Evolutionary conservation across 1,284 basidiomycete species (phyloP).

Genomic region (Neotropicomus parvogracilis): DNA sequence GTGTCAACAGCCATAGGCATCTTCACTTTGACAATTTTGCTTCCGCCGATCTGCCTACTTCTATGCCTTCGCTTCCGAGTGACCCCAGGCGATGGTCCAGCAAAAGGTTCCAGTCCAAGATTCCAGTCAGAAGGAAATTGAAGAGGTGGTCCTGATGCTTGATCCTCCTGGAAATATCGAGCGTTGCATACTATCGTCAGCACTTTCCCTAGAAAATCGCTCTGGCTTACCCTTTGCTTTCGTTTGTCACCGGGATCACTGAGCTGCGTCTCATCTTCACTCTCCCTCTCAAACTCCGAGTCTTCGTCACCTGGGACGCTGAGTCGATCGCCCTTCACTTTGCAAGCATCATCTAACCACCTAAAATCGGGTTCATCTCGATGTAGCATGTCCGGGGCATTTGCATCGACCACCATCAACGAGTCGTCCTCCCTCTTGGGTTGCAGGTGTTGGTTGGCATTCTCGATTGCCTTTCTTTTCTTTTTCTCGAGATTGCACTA

Average conservation of each 20-base stretch:
- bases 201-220: background rate
- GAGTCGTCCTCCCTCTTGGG: slow-evolving; percentile 29
- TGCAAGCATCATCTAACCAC: slow-evolving; percentile 32
- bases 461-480: slow-evolving; percentile 29
- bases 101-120: slow-evolving; percentile 12
- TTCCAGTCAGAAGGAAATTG: slow-evolving; percentile 28
- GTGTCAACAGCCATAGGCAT: background rate
- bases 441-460: slow-evolving; percentile 3
- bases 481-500: slow-evolving; percentile 27
- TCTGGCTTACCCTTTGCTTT: slow-evolving; percentile 13
- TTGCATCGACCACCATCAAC: slow-evolving; percentile 28
- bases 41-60: slow-evolving; percentile 12
- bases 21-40: slow-evolving; percentile 29
- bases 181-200: background rate
- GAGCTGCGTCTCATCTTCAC: slow-evolving; percentile 18
- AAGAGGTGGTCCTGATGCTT: slow-evolving; percentile 4
- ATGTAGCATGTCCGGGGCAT: slow-evolving; percentile 24
- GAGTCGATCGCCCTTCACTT: slow-evolving; percentile 28
- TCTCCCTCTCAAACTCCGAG: slow-evolving; percentile 15
- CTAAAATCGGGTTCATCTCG: slow-evolving; percentile 16
- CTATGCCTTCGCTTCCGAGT: slow-evolving; percentile 13
- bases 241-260: background rate
- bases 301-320: slow-evolving; percentile 17
- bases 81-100: slow-evolving; percentile 8
- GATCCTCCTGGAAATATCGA: slow-evolving; percentile 9